These are phyloP conservation scores for Erysiphe neolycopersici DNA, from an alignment of 2,329 filamentous ascomycete species.

Conservation along the genomic window DNA sequence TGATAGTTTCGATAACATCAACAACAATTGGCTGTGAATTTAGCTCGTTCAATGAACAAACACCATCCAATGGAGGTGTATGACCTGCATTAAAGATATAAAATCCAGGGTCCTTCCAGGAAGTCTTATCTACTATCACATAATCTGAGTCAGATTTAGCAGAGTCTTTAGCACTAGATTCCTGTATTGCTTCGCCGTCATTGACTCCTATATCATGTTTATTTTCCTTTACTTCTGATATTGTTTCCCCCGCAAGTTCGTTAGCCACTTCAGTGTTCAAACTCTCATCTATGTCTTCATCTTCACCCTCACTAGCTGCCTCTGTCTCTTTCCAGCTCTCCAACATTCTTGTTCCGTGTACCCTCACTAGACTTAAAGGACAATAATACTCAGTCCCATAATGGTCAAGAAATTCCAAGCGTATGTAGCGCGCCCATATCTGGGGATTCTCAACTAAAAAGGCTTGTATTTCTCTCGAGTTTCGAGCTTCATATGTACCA, in stretches of 20 bases:
- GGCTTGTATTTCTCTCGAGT: conserved; percentile 78
- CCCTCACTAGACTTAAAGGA: conserved; percentile 64
- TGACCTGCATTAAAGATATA: conserved; percentile 1
- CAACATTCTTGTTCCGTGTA: conserved; percentile 87
- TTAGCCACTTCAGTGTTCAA: too few species aligned
- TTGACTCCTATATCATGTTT: conserved; percentile 15
- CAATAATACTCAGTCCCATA: conserved; percentile 96
- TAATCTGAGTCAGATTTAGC: background rate
- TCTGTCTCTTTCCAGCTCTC: conserved; percentile 75
- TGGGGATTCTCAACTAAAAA: conserved; percentile 85
- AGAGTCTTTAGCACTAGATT: conserved; percentile 4
- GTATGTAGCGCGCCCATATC: conserved; percentile 84
- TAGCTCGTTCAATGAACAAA: conserved; percentile 5
- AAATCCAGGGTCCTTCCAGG: conserved; percentile 2
- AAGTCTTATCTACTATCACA: background rate
- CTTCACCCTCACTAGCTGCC: conserved; percentile 31
- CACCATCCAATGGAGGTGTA: background rate
- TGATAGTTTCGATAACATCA: background rate
- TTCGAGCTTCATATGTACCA: conserved; percentile 71
- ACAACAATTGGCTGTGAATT: background rate
- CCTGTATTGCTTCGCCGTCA: conserved; percentile 8
- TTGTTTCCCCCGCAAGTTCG: conserved; percentile 1
- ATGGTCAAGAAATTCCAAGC: conserved; percentile 75
- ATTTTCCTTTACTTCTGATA: conserved; percentile 5
- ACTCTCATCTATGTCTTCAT: conserved; percentile 9